These are phyloP conservation scores for Aspergillus tamarii DNA, from an alignment of 2,329 filamentous ascomycete genomes.

Conservation along the genomic window DNA sequence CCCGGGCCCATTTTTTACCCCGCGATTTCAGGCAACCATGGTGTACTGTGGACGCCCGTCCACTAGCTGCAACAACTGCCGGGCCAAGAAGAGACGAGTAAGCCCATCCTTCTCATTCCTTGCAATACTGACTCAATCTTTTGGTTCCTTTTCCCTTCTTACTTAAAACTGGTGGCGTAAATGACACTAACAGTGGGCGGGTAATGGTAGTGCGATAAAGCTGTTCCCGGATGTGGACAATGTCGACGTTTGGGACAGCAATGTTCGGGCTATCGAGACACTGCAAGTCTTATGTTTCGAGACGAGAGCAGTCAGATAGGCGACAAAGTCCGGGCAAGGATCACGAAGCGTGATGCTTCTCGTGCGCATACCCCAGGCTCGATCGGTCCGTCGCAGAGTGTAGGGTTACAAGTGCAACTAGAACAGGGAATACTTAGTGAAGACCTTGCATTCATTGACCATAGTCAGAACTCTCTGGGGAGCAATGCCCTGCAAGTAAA, in stretches of 20 bases:
- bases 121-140: background rate
- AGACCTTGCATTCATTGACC: background rate
- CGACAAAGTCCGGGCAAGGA: background rate
- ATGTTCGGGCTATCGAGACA: background rate
- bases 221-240: background rate
- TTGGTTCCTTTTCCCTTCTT: background rate
- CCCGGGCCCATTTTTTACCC: background rate
- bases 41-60: conserved; percentile 2
- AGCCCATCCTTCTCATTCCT: background rate
- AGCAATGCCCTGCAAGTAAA: background rate
- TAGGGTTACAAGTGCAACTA: background rate
- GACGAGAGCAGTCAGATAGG: background rate
- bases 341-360: background rate
- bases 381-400: background rate
- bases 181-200: background rate
- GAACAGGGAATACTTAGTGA: background rate
- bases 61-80: background rate
- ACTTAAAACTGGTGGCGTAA: background rate
- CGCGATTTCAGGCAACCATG: background rate
- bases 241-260: background rate
- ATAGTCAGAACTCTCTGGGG: background rate
- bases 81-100: background rate
- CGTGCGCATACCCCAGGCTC: background rate
- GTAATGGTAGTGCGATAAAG: background rate
- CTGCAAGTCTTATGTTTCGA: background rate